Evolutionary conservation across 257 asterid genomes (phyloP), one percentile per base, ranked within the genome.

Genomic region (Jacaranda mimosifolia): DNA sequence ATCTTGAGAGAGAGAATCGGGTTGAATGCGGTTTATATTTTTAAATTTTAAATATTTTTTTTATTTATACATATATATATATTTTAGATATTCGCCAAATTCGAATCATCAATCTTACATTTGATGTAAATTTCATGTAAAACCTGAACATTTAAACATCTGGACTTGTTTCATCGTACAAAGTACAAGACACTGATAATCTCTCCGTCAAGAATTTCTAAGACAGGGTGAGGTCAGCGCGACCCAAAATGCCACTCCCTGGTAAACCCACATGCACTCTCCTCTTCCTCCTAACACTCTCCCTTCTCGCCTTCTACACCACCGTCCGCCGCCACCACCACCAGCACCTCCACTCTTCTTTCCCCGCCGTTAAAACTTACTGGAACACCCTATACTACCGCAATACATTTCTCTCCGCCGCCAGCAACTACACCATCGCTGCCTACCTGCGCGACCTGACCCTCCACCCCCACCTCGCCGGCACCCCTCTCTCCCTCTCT

Each of bases 381-480:
- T 38, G 15, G 3, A 21, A 36, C 62, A 60, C 83, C 58, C 74
- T 71, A 66, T 46, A 72, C 78, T 85, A 81, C 82, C 81, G 83
- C 39, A 15, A 56, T 56, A 7, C 83, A 26, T 94, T 92, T 87
- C 91, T 90, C 72, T 84, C 96, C 66, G 17, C 92, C 67, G 89
- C 93, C 75, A 85, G 80, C 84, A 93, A 95, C 91, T 72, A 82
- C 83, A 92, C 98, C 74, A 40, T 95, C 74, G 87, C 98, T 72
- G 64, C 85, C 80, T 89, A 92, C 89, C 98, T 95, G 82, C 97
- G 93, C 69, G 86, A 77, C 58, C 97, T 95, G 80, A 95, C 99
- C 75, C 91, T 84, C 83, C 98, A 85, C 52, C 97, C 99, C 77
- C 99, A 95, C 90, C 88, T 95, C 62, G 97, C 99, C 70, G 98